Evolutionary conservation across 2,329 filamentous ascomycete genomes (phyloP).

Genomic region (Hypoxylon sp.): DNA sequence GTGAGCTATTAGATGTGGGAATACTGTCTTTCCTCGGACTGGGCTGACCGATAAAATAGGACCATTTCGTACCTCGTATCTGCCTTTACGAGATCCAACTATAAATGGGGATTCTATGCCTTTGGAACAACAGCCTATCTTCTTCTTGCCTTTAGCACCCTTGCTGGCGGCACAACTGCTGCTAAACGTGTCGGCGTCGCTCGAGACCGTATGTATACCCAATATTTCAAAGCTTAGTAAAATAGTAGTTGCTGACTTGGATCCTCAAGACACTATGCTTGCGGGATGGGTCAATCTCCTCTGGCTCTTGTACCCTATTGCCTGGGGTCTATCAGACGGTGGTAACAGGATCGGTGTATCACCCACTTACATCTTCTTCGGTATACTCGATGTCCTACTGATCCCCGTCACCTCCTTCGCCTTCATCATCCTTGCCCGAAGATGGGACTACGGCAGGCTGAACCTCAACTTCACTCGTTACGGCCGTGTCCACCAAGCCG

Average conservation of each 20-base stretch:
- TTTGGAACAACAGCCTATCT: slow-evolving; percentile 64
- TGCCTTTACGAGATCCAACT: slow-evolving; percentile 62
- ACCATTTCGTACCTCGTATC: slow-evolving; percentile 63
- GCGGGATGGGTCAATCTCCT: slow-evolving; percentile 64
- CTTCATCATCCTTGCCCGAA: slow-evolving; percentile 60
- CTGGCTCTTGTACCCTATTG: slow-evolving; percentile 68
- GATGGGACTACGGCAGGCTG: slow-evolving; percentile 66
- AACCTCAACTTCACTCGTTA: slow-evolving; percentile 68
- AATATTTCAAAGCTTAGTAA: background rate
- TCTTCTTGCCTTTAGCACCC: slow-evolving; percentile 61
- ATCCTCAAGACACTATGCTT: slow-evolving; percentile 55
- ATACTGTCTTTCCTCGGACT: background rate
- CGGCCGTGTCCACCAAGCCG: slow-evolving; percentile 61
- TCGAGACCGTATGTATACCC: slow-evolving; percentile 54
- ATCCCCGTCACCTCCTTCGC: slow-evolving; percentile 59
- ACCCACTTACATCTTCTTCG: slow-evolving; percentile 64
- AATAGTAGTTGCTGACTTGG: slow-evolving; percentile 9
- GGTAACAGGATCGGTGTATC: slow-evolving; percentile 64
- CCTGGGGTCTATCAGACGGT: slow-evolving; percentile 66
- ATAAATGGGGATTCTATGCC: slow-evolving; percentile 71
- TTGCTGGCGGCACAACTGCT: slow-evolving; percentile 55
- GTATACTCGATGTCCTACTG: slow-evolving; percentile 65
- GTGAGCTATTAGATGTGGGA: slow-evolving; percentile 39
- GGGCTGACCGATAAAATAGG: slow-evolving; percentile 45
- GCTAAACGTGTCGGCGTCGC: slow-evolving; percentile 59